Conservation (phyloP, 129 eudicot species). For the Chrysanthemum lavandulifolium region DNA sequence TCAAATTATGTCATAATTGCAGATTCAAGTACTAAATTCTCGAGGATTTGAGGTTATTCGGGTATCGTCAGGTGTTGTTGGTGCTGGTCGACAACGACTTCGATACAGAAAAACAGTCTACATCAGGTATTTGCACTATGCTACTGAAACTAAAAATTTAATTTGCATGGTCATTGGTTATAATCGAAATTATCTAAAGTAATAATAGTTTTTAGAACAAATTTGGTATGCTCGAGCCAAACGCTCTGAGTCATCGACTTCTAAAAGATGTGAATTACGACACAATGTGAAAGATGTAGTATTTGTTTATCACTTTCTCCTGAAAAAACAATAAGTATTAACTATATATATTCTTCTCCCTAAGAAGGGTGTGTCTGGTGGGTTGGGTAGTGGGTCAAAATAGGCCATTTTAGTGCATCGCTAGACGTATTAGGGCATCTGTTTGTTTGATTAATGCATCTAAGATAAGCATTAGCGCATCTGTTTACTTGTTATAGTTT, state of each 20-base stretch:
- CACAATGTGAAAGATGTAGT: no score
- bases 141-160: conserved; percentile 1
- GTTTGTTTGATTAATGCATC: no score
- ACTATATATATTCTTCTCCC: no score
- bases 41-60: conserved; percentile 89
- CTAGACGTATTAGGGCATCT: no score
- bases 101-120: conserved; percentile 70
- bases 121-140: conserved; percentile 60
- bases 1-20: conserved; percentile 34
- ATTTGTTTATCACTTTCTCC: no score
- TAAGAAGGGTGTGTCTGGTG: no score
- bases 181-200: background rate
- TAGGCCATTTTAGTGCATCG: no score
- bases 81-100: conserved; percentile 87
- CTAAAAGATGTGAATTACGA: no score
- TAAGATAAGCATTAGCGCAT: no score
- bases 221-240: background rate
- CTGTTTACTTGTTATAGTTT: no score
- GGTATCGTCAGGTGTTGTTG: conserved; percentile 96
- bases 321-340: no score
- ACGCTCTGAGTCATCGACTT: background rate
- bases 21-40: conserved; percentile 68
- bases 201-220: background rate
- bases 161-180: conserved; percentile 17
- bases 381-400: no score